Percentiles rank a stretch among this genome's conserved stretches.
Conservation (phyloP, 2,329 filamentous ascomycete species). For the Cryphonectria naterciae region DNA sequence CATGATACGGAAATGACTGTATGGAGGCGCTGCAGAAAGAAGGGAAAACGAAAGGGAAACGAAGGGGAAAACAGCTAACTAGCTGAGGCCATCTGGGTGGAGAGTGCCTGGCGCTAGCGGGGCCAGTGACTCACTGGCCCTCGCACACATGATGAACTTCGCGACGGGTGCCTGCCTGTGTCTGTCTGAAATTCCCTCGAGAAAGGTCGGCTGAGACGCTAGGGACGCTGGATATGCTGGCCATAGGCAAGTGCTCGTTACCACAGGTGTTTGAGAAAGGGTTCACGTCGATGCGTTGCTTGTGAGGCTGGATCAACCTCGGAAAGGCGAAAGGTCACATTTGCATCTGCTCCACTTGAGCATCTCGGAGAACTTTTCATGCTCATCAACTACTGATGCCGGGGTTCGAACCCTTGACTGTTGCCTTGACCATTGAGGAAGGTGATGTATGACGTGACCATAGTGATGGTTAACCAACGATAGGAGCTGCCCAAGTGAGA, state of each 20-base stretch:
- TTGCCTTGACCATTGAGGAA: background rate
- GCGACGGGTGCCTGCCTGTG: background rate
- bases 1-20: background rate
- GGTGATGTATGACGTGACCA: background rate
- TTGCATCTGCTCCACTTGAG: background rate
- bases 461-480: background rate
- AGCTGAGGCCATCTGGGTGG: too few relatives aligned
- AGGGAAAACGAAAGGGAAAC: too few relatives aligned
- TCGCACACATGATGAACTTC: background rate
- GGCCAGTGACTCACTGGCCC: too few relatives aligned
- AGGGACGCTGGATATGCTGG: background rate
- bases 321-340: background rate
- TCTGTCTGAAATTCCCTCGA: background rate
- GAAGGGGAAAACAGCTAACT: too few relatives aligned
- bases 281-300: background rate
- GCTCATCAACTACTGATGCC: too few relatives aligned
- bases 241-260: background rate
- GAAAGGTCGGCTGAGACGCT: background rate
- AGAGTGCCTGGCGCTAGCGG: too few relatives aligned
- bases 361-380: too few relatives aligned
- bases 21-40: too few relatives aligned
- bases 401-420: too few relatives aligned
- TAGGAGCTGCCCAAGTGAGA: too few relatives aligned
- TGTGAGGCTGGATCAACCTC: background rate
- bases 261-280: background rate